Evolutionary conservation across 2,329 filamentous ascomycete genomes (phyloP).

Genomic region (Didymella segeticola): DNA sequence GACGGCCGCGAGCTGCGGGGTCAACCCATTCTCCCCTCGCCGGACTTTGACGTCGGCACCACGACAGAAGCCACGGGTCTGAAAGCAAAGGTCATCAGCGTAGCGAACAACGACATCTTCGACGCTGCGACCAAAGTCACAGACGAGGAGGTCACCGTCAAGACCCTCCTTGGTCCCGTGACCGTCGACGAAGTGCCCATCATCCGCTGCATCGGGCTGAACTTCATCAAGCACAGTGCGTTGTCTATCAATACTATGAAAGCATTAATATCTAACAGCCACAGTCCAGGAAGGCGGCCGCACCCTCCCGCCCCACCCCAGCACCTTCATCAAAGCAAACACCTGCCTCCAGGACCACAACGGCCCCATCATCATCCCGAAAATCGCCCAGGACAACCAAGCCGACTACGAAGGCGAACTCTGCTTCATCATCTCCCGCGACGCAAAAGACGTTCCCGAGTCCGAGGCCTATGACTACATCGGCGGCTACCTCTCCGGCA

Average conservation of each 20-base stretch:
- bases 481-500: conserved; percentile 61
- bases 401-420: conserved; percentile 52
- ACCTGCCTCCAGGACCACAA: conserved; percentile 50
- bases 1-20: conserved; percentile 60
- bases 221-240: conserved; percentile 65
- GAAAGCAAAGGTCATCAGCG: conserved; percentile 59
- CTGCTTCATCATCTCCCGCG: conserved; percentile 60
- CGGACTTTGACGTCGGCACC: conserved; percentile 58
- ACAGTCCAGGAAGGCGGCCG: conserved; percentile 60
- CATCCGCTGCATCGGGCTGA: conserved; percentile 65
- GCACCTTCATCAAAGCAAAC: conserved; percentile 59
- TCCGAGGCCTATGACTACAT: conserved; percentile 58
- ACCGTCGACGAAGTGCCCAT: conserved; percentile 61
- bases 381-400: conserved; percentile 57
- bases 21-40: conserved; percentile 57
- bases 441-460: conserved; percentile 58
- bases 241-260: background rate
- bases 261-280: background rate
- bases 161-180: conserved; percentile 61
- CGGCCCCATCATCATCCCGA: conserved; percentile 56
- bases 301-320: conserved; percentile 58
- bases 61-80: conserved; percentile 57
- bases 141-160: conserved; percentile 62
- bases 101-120: conserved; percentile 57
- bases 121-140: conserved; percentile 59